A percentile compares a stretch with the other conserved stretches of the same genome.
phyloP scores from a whole-genome alignment of 495 filamentous ascomycete species.

The Rhypophila decipiens region DNA sequence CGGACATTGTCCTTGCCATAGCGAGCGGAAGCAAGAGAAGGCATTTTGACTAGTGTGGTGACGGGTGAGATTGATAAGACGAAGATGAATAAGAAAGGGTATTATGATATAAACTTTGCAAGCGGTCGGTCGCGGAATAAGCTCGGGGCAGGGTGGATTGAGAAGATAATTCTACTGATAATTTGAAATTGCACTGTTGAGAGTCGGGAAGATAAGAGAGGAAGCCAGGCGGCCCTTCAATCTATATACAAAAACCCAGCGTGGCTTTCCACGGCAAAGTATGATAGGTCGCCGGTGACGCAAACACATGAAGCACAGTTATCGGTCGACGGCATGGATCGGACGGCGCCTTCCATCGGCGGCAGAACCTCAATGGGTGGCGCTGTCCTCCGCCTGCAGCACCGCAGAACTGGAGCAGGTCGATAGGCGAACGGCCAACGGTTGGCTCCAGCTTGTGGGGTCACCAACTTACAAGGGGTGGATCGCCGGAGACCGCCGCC shows the following conservation, averaged over 20 bases:
- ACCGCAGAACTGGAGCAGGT: constrained; percentile 1
- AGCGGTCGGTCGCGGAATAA: no score
- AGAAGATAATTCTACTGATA: no score
- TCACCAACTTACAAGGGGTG: constrained; percentile 2
- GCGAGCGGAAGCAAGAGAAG: constrained; percentile 63
- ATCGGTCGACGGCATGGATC: constrained; percentile 4
- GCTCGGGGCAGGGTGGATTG: background rate
- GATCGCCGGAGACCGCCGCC: constrained; percentile 31
- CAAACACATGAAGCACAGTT: background rate
- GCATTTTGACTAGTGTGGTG: constrained; percentile 32
- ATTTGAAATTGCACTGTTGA: no score
- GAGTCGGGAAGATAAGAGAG: no score
- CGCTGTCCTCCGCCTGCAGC: constrained; percentile 16
- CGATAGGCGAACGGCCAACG: constrained; percentile 1
- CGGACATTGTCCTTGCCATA: constrained; percentile 99
- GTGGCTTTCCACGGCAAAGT: no score
- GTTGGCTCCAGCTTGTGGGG: constrained; percentile 2
- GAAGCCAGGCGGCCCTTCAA: no score
- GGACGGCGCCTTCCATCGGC: constrained; percentile 18
- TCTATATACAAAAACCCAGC: no score
- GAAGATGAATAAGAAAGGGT: background rate
- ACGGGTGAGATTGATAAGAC: background rate
- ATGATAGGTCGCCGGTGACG: constrained; percentile 1
- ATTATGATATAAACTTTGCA: no score
- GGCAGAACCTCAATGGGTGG: constrained; percentile 1